Evolutionary conservation across 257 asterid genomes (phyloP).

Genomic region (Nicotiana sylvestris): DNA sequence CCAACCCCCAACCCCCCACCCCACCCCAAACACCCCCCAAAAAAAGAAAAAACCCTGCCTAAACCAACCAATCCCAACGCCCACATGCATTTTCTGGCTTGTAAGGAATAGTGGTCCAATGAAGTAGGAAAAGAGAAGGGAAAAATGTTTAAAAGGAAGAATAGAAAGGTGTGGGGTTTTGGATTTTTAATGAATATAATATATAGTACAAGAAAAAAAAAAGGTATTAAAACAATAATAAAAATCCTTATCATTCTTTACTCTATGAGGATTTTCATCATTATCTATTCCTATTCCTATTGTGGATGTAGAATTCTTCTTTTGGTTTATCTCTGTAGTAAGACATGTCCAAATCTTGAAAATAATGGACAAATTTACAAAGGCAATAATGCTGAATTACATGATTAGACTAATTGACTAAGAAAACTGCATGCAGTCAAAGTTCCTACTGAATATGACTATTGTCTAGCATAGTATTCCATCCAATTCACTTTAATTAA

Average conservation of each 20-base stretch:
- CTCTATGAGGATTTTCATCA: neutral
- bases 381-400: neutral
- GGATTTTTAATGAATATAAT: neutral
- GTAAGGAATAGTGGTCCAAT: slow-evolving; percentile 9
- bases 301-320: neutral
- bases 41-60: neutral
- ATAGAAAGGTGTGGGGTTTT: neutral
- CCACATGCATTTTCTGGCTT: neutral
- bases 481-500: too few relatives aligned
- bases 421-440: neutral
- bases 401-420: slow-evolving; percentile 1
- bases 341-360: slow-evolving; percentile 2
- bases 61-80: neutral
- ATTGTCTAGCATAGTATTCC: neutral
- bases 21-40: too few relatives aligned
- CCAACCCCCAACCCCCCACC: too few relatives aligned
- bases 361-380: neutral
- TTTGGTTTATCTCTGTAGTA: neutral
- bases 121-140: neutral
- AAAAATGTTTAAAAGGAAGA: neutral
- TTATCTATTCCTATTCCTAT: neutral
- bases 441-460: neutral
- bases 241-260: neutral
- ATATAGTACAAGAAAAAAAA: neutral
- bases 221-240: neutral